A percentile compares a stretch with the other conserved stretches of the same genome.
Conservation (phyloP, 768 basidiomycete genomes). For the Daedaleopsis nitida region DNA sequence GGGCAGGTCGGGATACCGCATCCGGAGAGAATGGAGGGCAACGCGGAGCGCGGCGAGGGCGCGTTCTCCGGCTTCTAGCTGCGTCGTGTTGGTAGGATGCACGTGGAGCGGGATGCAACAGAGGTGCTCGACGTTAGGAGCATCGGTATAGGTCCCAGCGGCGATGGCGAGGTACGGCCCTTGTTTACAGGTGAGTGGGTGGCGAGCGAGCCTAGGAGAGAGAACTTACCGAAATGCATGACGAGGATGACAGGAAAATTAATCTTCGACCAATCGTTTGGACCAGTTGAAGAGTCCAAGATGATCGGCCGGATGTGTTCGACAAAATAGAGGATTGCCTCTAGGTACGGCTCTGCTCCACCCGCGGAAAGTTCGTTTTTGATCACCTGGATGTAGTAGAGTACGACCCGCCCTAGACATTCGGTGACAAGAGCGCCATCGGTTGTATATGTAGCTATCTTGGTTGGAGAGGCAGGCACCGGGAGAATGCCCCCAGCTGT, state of each 20-base stretch:
- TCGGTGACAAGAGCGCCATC: not conserved
- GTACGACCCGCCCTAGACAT: not conserved
- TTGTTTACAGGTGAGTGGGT: not conserved
- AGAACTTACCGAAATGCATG: conserved; percentile 2
- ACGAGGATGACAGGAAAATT: not conserved
- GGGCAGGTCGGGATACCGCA: not conserved
- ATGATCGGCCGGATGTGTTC: not conserved
- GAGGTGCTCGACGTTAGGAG: conserved; percentile 1
- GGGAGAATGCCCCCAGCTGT: not conserved
- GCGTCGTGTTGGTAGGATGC: not conserved
- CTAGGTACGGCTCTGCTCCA: not conserved
- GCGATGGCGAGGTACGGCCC: conserved; percentile 4
- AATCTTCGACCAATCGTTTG: not conserved
- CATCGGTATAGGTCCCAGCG: not conserved
- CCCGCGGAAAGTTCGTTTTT: not conserved
- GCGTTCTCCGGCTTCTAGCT: not conserved
- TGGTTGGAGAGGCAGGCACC: not conserved
- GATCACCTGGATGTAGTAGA: not conserved
- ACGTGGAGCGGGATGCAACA: not conserved
- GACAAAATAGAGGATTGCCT: conserved; percentile 1
- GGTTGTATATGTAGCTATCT: not conserved
- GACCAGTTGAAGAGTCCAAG: no score
- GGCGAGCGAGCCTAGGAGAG: no score
- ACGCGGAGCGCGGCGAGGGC: conserved; percentile 3
- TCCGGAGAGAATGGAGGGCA: not conserved